These are phyloP conservation scores for Saprolegnia diclina DNA, from an alignment of 352 stramenopile genomes.

Conservation along the genomic window DNA sequence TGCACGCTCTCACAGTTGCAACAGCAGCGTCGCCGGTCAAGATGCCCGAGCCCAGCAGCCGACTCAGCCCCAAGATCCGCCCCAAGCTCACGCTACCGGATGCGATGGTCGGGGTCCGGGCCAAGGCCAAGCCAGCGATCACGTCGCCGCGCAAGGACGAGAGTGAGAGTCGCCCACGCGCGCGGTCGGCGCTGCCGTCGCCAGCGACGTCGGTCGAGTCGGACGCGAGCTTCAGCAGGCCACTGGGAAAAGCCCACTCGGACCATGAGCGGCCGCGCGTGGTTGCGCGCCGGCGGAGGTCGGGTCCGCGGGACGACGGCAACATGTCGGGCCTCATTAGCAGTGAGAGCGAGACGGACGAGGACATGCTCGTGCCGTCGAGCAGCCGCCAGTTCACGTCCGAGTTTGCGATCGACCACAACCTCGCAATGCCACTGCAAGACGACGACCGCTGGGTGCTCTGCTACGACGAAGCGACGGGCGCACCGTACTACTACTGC, in stretches of 20 bases:
- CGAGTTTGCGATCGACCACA: constrained; percentile 39
- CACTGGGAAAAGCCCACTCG: not conserved
- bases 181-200: not conserved
- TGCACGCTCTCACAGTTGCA: not conserved
- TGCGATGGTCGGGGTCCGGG: not conserved
- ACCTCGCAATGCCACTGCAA: not conserved
- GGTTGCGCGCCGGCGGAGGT: too few species aligned
- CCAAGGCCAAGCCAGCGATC: not conserved
- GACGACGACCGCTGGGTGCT: constrained; percentile 40
- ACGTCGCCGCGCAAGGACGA: not conserved
- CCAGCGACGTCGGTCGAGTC: not conserved
- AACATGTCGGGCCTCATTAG: constrained; percentile 73
- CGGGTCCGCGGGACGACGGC: constrained; percentile 30
- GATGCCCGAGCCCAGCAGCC: not conserved
- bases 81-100: not conserved
- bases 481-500: constrained; percentile 68
- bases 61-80: not conserved
- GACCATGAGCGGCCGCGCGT: not conserved
- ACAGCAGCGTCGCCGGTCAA: not conserved
- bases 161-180: not conserved
- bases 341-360: constrained; percentile 70
- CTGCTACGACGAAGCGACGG: constrained; percentile 48
- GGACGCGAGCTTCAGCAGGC: not conserved
- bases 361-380: constrained; percentile 48
- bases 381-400: constrained; percentile 40